Evolutionary conservation across 345 rosid species (phyloP).

Genomic region (Limnanthes douglasii): DNA sequence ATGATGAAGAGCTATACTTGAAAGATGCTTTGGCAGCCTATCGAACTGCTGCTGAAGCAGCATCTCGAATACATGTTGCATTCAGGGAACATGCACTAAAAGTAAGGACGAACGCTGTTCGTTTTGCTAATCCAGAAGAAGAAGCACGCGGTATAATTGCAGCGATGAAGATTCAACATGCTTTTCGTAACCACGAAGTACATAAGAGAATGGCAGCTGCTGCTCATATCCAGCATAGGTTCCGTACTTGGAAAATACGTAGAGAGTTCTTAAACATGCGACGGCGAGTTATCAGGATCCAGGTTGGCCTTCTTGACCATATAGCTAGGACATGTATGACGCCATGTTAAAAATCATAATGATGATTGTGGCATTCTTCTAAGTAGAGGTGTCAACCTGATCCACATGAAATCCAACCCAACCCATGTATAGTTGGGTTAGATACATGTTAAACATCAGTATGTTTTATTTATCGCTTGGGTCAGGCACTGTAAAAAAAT

Average conservation of each 20-base stretch:
- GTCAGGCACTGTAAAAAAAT: too few relatives aligned
- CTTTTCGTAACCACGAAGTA: slow-evolving; percentile 57
- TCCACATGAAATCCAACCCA: too few relatives aligned
- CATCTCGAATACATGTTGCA: slow-evolving; percentile 78
- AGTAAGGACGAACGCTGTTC: slow-evolving; percentile 28
- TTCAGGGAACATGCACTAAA: slow-evolving; percentile 69
- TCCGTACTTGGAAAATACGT: slow-evolving; percentile 76
- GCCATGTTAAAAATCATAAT: too few relatives aligned
- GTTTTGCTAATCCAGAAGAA: slow-evolving; percentile 31
- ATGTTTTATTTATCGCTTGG: too few relatives aligned
- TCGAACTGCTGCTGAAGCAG: slow-evolving; percentile 83
- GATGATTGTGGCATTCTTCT: too few relatives aligned
- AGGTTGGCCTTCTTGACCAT: too few relatives aligned
- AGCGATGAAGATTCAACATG: slow-evolving; percentile 91
- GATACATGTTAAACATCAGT: too few relatives aligned
- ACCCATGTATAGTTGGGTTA: too few relatives aligned
- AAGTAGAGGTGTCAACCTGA: too few relatives aligned
- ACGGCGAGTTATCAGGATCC: slow-evolving; percentile 60
- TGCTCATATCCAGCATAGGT: slow-evolving; percentile 66
- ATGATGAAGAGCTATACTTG: slow-evolving; percentile 47
- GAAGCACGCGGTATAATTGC: slow-evolving; percentile 71
- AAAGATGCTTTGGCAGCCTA: slow-evolving; percentile 78
- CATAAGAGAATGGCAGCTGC: slow-evolving; percentile 77
- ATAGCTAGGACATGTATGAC: too few relatives aligned
- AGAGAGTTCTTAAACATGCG: slow-evolving; percentile 65